A percentile compares a stretch with the other conserved stretches of the same genome.
Evolutionary conservation across 192 early-diverging fungal genomes (phyloP).

Genomic region (Spizellomyces sp.): DNA sequence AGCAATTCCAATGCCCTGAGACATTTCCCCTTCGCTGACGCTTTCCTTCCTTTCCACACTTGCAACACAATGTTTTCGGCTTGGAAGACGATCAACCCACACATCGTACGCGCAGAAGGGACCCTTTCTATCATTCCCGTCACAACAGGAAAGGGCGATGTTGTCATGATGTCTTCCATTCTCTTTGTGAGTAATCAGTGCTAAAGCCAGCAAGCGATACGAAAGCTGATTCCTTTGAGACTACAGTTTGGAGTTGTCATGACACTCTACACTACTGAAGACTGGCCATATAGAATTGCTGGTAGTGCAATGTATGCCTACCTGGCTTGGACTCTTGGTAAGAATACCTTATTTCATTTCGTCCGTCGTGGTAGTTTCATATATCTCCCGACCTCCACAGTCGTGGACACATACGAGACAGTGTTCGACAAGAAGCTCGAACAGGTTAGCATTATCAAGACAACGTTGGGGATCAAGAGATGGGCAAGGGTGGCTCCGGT

Average conservation of each 20-base stretch:
- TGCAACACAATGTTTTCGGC: not conserved
- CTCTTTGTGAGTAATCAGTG: not conserved
- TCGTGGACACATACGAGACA: slow-evolving; percentile 28
- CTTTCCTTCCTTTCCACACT: not conserved
- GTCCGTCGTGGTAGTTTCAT: not conserved
- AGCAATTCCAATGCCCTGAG: no score
- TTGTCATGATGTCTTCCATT: not conserved
- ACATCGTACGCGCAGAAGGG: not conserved
- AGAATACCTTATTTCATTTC: not conserved
- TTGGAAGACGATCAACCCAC: not conserved
- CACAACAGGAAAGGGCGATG: not conserved
- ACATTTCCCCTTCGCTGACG: no score
- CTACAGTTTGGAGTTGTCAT: slow-evolving; percentile 10
- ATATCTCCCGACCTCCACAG: not conserved
- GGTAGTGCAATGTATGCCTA: slow-evolving; percentile 11
- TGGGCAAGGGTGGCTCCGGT: slow-evolving; percentile 29
- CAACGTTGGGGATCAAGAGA: slow-evolving; percentile 23
- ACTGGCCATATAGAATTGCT: slow-evolving; percentile 11
- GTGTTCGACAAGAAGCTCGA: slow-evolving; percentile 30
- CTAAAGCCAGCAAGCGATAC: not conserved
- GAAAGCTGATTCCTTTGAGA: not conserved
- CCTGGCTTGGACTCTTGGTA: slow-evolving; percentile 16
- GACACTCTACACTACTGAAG: slow-evolving; percentile 6
- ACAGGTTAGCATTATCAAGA: slow-evolving; percentile 25
- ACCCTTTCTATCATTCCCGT: not conserved